Base-by-base conservation (phyloP, 1,284 basidiomycete species). In the Sanghuangporus baumii region DNA sequence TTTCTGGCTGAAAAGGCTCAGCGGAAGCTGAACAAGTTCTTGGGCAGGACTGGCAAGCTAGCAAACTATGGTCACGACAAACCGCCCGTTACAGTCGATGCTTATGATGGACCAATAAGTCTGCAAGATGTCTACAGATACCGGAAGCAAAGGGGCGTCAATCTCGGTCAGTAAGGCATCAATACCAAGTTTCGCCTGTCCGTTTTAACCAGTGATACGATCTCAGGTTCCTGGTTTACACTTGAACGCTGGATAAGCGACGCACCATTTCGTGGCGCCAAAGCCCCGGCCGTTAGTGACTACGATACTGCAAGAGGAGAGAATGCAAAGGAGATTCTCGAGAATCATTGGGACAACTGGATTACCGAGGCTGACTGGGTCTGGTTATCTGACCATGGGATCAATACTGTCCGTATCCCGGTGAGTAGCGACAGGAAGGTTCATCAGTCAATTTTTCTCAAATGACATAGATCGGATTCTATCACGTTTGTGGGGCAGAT, bases 391-490 rank as follows among this genome's bases (percentile, higher is more conserved):
- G 75, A 82, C n/a, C 78, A 78, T 60, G 93, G 93, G 0, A 82
- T 94, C 71, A 96, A 94, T 69, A 83, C 89, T 41, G 91, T 95
- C 66, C 80, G 93, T 63, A 83, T 96, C 62, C 93, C 93, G 23
- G 89, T 95, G 68, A 68, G 85, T 72, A 8, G 31, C 60, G 55
- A 48, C 9, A 50, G 55, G 40, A 62, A 62, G 38, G 50, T 72
- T 69, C 40, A 18, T 43, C 26, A 51, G 48, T 26, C 36, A 57
- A 6, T 26, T 31, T 36, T 41, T 43, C 41, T n/a, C 43, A 36
- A 51, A 20, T n/a, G 40, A n/a, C 14, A 8, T 37, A 93, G 91
- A 89, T 94, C 70, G 88, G 87, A 26, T 89, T 87, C 75, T 89
- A 93, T 75, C 86, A 93, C 71, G 67, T 93, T 48, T 85, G 84